Evolutionary conservation across 2,329 filamentous ascomycete genomes (phyloP), one percentile per base, ranked within the genome.

Genomic region (Clonostachys rosea): DNA sequence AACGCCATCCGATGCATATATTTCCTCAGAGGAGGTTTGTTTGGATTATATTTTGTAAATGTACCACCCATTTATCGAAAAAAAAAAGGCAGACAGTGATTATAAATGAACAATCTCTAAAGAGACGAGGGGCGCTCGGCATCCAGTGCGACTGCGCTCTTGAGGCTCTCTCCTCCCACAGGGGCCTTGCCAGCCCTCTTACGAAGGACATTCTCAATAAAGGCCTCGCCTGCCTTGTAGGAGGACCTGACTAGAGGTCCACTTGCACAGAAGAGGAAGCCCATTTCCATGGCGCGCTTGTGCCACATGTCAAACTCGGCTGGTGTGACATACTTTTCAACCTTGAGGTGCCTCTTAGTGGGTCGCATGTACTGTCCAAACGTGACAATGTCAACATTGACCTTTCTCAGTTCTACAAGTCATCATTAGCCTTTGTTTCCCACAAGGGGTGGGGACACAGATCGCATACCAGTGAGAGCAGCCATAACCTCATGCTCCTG

Each of bases 301-400:
- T 88, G 82, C 94, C 94, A 99, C 59, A 87, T 73, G 62, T 97
- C 92, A 62, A 99, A 99, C 52, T 86, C 84, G 51, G 87, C 89
- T 1, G 94, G 94, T 0, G 91, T 92, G 42, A 99, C 81, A 65
- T 99, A 99, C 66, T 92, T 90, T 61, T 95, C 87, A 34, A 99
- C 94, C 67, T 95, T 86, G 82, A 99, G 92, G 67, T 99, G 94
- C 41, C 92, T 83, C 76, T 97, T 99, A 5, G 94, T 99, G 2
- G 94, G 94, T 11, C 92, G 89, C 94, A 99, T 99, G 74, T 99
- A 99, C 74, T 99, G 94, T n/a, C 94, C 94, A 57, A 99, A 99
- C 0, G 94, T 99, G 49, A 99, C 91, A 12, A 99, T 90, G 57
- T 99, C 94, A 42, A 96, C 91, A 50, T 88, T 75, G 49, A 83